Conservation (phyloP, 495 filamentous ascomycete genomes). For the Hypoxylon trugodes region DNA sequence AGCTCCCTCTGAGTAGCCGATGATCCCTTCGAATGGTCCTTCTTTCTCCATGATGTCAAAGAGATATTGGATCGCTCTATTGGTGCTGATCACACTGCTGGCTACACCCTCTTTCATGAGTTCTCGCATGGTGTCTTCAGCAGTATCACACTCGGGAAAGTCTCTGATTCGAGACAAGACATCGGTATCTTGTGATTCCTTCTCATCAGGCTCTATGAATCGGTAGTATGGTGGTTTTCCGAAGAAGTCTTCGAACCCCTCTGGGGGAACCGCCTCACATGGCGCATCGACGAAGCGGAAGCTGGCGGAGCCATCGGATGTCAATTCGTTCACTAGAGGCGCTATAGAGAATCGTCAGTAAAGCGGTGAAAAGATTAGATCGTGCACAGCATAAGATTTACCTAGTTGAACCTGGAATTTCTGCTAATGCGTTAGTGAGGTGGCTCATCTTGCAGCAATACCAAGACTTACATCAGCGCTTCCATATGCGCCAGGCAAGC, state of each 20-base stretch:
- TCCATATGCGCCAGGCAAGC: constrained; percentile 58
- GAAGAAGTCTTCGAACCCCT: constrained; percentile 62
- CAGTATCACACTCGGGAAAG: constrained; percentile 56
- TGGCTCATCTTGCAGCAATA: neutral
- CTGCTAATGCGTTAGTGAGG: constrained; percentile 44
- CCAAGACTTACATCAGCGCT: constrained; percentile 58
- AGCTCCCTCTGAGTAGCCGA: constrained; percentile 71
- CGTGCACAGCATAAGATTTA: constrained; percentile 29
- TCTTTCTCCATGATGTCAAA: constrained; percentile 59
- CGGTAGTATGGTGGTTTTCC: constrained; percentile 59
- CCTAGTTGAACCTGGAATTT: constrained; percentile 63
- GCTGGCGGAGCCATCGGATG: constrained; percentile 52
- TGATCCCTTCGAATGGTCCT: constrained; percentile 61
- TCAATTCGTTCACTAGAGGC: constrained; percentile 56
- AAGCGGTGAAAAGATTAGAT: neutral
- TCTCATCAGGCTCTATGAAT: constrained; percentile 59
- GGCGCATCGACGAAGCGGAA: constrained; percentile 59
- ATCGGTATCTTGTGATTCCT: constrained; percentile 53
- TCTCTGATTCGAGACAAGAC: constrained; percentile 59
- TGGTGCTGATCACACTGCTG: constrained; percentile 51
- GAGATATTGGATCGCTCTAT: constrained; percentile 54
- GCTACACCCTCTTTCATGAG: constrained; percentile 59
- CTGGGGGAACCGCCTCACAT: constrained; percentile 56
- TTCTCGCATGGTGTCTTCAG: constrained; percentile 61
- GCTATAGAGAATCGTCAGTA: constrained; percentile 41